A percentile compares a stretch with the other conserved stretches of the same genome.
Conservation (phyloP, 2,329 filamentous ascomycete species). For the Furcasterigmium sp. region DNA sequence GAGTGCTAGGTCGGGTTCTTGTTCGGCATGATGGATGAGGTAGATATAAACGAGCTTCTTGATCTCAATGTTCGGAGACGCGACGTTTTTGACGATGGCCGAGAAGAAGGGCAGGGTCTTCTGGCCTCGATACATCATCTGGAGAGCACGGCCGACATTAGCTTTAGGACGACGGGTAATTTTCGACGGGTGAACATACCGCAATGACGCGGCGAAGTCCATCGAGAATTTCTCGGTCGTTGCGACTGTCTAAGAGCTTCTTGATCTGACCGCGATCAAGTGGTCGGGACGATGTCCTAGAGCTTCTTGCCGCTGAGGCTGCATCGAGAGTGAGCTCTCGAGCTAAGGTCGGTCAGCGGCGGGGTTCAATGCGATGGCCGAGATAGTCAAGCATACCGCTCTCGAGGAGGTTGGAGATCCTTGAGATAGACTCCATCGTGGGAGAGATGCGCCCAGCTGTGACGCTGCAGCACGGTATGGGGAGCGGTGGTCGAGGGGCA, state of each 20-base stretch:
- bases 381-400: slow-evolving; percentile 58
- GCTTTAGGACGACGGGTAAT: too few relatives aligned
- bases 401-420: slow-evolving; percentile 91
- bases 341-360: slow-evolving; percentile 47
- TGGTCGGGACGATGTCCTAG: slow-evolving; percentile 55
- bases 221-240: slow-evolving; percentile 88
- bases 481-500: neutral
- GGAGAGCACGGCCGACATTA: too few relatives aligned
- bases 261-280: slow-evolving; percentile 82
- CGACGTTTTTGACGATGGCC: slow-evolving; percentile 96
- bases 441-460: neutral
- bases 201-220: slow-evolving; percentile 84
- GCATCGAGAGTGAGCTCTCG: slow-evolving; percentile 97
- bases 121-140: slow-evolving; percentile 95
- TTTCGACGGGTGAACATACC: slow-evolving; percentile 55
- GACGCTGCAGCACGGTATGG: neutral
- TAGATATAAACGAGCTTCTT: slow-evolving; percentile 99
- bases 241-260: slow-evolving; percentile 89
- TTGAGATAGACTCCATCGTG: slow-evolving; percentile 89
- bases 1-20: slow-evolving; percentile 90
- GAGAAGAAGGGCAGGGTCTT: slow-evolving; percentile 91
- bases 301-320: slow-evolving; percentile 75
- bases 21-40: slow-evolving; percentile 91
- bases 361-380: slow-evolving; percentile 8
- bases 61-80: slow-evolving; percentile 87